Conservation (phyloP, 176 grass and related monocot genomes). For the barley (Hordeum vulgare) region DNA sequence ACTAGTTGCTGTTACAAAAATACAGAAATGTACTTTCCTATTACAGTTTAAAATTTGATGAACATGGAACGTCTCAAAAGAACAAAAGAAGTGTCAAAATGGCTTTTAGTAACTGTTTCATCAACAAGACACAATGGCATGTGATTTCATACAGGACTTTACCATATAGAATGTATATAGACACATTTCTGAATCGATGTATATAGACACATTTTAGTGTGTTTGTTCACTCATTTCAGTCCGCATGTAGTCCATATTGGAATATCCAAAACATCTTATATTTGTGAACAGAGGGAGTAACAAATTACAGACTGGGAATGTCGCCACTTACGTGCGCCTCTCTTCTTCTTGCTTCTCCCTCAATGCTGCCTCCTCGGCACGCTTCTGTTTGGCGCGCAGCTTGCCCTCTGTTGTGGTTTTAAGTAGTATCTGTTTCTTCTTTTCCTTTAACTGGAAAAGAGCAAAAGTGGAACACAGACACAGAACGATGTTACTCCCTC, state of each 20-base stretch:
- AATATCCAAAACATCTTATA: no score
- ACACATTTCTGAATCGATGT: no score
- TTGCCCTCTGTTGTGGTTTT: constrained; percentile 90
- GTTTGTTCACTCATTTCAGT: no score
- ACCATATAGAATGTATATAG: background rate
- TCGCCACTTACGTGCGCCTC: constrained; percentile 61
- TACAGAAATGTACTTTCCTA: background rate
- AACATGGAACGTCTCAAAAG: background rate
- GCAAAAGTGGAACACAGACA: constrained; percentile 2
- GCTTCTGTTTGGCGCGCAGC: constrained; percentile 74
- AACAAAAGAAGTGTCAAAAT: background rate
- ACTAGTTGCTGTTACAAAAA: constrained; percentile 16
- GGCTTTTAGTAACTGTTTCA: constrained; percentile 1
- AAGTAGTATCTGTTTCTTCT: constrained; percentile 86
- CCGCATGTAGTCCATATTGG: no score
- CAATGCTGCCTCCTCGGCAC: constrained; percentile 78
- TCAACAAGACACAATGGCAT: background rate
- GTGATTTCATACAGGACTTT: background rate
- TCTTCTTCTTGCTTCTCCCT: constrained; percentile 84
- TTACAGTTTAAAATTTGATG: background rate
- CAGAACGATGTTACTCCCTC: background rate
- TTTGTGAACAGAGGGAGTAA: no score
- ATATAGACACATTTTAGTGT: no score
- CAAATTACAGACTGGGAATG: constrained; percentile 18
- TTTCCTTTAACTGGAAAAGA: constrained; percentile 80